Conservation (phyloP, 176 grass and related monocot genomes). For the Triticum turgidum region DNA sequence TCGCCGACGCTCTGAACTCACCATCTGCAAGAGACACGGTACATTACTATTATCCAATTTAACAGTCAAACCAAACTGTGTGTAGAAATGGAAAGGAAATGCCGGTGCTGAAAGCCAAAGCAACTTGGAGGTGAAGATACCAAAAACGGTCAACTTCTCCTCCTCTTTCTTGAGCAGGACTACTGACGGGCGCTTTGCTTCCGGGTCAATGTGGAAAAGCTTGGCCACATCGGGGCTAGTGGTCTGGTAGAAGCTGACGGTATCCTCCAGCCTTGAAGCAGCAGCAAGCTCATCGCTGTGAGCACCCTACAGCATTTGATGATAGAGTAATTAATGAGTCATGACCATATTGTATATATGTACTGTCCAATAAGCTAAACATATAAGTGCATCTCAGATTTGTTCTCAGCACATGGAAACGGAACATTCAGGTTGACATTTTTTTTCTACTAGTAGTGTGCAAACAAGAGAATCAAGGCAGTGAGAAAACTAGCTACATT, state of each 20-base stretch:
- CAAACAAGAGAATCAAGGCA: background rate
- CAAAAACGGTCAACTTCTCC: conserved; percentile 81
- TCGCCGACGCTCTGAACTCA: conserved; percentile 59
- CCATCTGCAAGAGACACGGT: conserved; percentile 54
- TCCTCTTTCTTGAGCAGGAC: conserved; percentile 88
- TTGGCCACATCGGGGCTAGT: conserved; percentile 68
- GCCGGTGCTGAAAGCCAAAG: conserved; percentile 1
- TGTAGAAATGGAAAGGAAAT: background rate
- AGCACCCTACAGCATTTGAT: conserved; percentile 49
- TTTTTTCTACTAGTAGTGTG: background rate
- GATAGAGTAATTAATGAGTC: background rate
- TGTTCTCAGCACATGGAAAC: background rate
- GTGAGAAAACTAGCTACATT: background rate
- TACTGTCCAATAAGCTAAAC: background rate
- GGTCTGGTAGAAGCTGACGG: conserved; percentile 84
- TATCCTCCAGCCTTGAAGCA: conserved; percentile 87
- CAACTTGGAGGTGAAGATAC: conserved; percentile 39
- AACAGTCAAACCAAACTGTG: background rate
- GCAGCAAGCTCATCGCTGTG: conserved; percentile 72
- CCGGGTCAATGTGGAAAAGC: conserved; percentile 78
- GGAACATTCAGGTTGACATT: background rate
- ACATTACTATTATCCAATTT: background rate
- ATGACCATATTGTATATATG: background rate
- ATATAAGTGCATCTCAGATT: background rate
- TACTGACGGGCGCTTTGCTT: conserved; percentile 58